Evolutionary conservation across 1,284 basidiomycete genomes (phyloP), one percentile per base, ranked within the genome.

Genomic region (Puccinia horiana): DNA sequence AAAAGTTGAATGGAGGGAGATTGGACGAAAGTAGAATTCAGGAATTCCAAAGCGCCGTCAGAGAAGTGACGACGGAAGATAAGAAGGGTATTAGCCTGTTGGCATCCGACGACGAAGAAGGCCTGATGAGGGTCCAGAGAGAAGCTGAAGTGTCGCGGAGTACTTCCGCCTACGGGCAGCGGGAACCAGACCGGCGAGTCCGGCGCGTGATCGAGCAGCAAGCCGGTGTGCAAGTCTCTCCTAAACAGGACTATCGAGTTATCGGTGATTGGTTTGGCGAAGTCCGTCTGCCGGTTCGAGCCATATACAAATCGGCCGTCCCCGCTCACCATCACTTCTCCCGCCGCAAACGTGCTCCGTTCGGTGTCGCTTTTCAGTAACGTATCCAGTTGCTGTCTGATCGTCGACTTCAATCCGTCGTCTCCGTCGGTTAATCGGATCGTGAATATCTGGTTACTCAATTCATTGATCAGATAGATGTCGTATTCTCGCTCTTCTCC

Each of bases 211-310:
- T 67, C 63, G 63, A 67, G 32, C 20, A 79, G 29, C 16, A 70
- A 20, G n/a, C 78, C 78, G 26, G 29, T 73, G 32, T 69, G 35
- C 16, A 42, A 18, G 58, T 81, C 69, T 32, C 78, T 2, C 8
- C 8, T 20, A n/a, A 81, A 81, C 23, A 72, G 44, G 16, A 81
- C 65, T 6, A 81, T 73, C 35, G 69, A 73, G 54, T 81, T 81
- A 26, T 81, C 78, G 14, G 52, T 29, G 29, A 32, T 32, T 8
- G 78, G 78, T 32, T 73, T 72, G 40, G 29, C 47, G 42, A 73
- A 58, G 58, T 81, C 78, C 20, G 78, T 72, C 56, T 81, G 69
- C n/a, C 78, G 78, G 42, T 70, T 81, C 3, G 67, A 56, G 18
- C 67, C 49, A 47, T 81, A 81, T 9, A 81, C 32, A 49, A 58